Percentiles rank a stretch among this genome's conserved stretches.
phyloP scores from a whole-genome alignment of 192 early-diverging fungal genomes.

The Coemansia sp. region DNA sequence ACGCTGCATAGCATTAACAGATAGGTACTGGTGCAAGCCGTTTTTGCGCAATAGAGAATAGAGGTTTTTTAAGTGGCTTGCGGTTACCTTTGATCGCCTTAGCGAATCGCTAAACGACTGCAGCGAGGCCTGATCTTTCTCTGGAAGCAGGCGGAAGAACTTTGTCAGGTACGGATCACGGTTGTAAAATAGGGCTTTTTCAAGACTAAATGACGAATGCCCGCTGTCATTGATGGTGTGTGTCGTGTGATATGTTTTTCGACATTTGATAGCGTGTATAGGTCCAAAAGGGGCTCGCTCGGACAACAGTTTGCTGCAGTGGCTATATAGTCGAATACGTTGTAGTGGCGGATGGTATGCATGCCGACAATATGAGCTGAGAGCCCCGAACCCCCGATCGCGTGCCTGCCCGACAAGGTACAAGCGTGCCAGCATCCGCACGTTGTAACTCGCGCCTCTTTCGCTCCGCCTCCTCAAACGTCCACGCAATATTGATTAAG shows the following conservation, averaged over 20 bases:
- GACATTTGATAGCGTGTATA: not conserved
- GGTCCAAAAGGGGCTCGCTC: not conserved
- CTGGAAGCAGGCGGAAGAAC: conserved; percentile 33
- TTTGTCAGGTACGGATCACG: conserved; percentile 43
- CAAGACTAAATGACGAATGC: conserved; percentile 1
- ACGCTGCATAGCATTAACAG: conserved; percentile 35
- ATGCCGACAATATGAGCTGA: not conserved
- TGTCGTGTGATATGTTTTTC: not conserved
- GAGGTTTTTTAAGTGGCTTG: conserved; percentile 13
- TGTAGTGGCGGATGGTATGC: not conserved
- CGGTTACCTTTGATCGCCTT: not conserved
- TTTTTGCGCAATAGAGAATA: conserved; percentile 23
- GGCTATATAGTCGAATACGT: conserved; percentile 2
- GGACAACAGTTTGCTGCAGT: not conserved
- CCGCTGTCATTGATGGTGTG: not conserved
- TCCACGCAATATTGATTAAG: not conserved
- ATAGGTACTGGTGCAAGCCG: conserved; percentile 33
- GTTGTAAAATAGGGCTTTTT: conserved; percentile 23
- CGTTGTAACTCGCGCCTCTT: not conserved
- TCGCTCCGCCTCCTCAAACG: not conserved
- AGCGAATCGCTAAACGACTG: conserved; percentile 33
- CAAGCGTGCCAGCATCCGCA: conserved; percentile 1
- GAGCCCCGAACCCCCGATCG: not conserved
- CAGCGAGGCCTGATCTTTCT: conserved; percentile 21
- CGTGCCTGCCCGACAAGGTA: not conserved